These are phyloP conservation scores for Plasmodium coatneyi DNA, from an alignment of 169 alveolate genomes.

Conservation along the genomic window DNA sequence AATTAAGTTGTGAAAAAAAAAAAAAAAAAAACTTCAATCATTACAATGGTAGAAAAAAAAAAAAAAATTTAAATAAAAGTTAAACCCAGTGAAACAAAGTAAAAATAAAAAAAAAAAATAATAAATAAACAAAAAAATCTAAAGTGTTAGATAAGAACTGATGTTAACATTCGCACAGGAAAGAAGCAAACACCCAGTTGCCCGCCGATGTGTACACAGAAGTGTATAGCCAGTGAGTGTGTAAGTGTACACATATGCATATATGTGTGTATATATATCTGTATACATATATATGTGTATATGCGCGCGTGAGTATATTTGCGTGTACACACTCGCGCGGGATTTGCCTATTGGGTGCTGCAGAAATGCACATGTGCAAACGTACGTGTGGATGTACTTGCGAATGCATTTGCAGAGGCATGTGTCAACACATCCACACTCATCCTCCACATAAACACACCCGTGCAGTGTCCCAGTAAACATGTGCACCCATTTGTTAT, in stretches of 20 bases:
- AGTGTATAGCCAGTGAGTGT: slow-evolving; percentile 2
- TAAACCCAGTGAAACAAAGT: not conserved
- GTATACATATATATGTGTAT: not conserved
- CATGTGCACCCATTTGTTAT: not conserved
- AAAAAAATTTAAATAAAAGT: slow-evolving; percentile 4
- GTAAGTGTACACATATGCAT: not conserved
- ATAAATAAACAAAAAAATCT: slow-evolving; percentile 26
- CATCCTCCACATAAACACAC: not conserved
- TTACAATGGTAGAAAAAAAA: slow-evolving; percentile 13
- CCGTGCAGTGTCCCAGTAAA: not conserved
- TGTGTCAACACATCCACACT: not conserved
- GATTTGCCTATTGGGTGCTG: not conserved
- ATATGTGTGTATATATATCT: slow-evolving; percentile 4
- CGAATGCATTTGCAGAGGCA: not conserved
- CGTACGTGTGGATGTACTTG: not conserved
- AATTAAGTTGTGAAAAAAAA: slow-evolving; percentile 7
- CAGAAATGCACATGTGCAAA: slow-evolving; percentile 14
- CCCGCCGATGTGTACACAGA: not conserved
- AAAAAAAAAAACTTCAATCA: slow-evolving; percentile 20
- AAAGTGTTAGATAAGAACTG: slow-evolving; percentile 15
- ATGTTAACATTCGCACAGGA: slow-evolving; percentile 24
- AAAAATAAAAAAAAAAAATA: not conserved
- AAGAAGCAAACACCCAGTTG: slow-evolving; percentile 21
- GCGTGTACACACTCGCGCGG: not conserved
- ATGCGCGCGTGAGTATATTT: not conserved